A percentile compares a stretch with the other conserved stretches of the same genome.
Evolutionary conservation across 371 early-diverging fungal genomes (phyloP).

Genomic region (Lichtheimia corymbifera): DNA sequence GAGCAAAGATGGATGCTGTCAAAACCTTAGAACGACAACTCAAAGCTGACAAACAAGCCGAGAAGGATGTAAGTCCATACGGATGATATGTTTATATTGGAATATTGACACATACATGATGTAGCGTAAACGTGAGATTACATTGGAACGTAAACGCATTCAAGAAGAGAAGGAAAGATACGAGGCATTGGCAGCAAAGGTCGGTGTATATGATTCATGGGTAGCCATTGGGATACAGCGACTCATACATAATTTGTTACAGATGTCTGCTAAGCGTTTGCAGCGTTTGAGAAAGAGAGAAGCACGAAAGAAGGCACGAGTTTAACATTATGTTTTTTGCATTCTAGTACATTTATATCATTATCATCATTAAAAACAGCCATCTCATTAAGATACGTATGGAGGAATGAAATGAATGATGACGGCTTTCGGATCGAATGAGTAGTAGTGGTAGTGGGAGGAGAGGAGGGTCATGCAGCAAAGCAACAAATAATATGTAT

Average conservation of each 20-base stretch:
- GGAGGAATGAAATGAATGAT: too few species aligned
- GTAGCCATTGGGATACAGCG: neutral
- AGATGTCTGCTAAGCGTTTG: constrained; percentile 56
- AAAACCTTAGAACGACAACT: constrained; percentile 54
- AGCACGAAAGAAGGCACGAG: constrained; percentile 39
- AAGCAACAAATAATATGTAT: too few species aligned
- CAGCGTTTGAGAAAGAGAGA: constrained; percentile 52
- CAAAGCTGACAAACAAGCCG: constrained; percentile 58
- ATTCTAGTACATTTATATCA: too few species aligned
- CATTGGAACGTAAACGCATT: constrained; percentile 59
- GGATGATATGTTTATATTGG: too few species aligned
- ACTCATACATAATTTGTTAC: neutral
- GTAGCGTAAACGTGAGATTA: constrained; percentile 61
- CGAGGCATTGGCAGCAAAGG: constrained; percentile 56
- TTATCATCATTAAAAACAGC: too few species aligned
- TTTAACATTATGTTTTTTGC: constrained; percentile 7
- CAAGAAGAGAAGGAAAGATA: constrained; percentile 64
- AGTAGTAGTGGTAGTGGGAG: too few species aligned
- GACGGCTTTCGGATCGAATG: too few species aligned
- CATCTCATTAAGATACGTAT: too few species aligned
- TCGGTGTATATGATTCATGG: constrained; percentile 1
- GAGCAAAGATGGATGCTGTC: constrained; percentile 36
- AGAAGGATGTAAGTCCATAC: constrained; percentile 45
- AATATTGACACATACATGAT: neutral
- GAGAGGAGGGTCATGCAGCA: too few species aligned